Percentiles rank a stretch among this genome's conserved stretches.
phyloP scores from a whole-genome alignment of 1,284 basidiomycete species.

The Hemileia vastatrix region DNA sequence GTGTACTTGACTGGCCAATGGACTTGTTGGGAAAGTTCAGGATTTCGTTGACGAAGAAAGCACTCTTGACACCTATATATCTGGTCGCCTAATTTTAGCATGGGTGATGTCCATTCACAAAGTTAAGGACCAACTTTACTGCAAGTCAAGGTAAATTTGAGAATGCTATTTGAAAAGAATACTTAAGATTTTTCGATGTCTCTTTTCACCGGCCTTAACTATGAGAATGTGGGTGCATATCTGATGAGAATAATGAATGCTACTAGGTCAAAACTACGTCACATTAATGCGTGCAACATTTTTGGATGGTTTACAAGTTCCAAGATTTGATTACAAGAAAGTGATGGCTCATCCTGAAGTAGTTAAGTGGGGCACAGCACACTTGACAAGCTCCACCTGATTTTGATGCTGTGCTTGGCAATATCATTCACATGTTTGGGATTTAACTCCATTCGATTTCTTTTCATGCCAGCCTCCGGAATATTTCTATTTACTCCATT shows the following conservation, averaged over 20 bases:
- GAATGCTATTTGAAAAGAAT: slow-evolving; percentile 24
- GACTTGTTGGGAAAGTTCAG: slow-evolving; percentile 63
- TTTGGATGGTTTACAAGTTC: slow-evolving; percentile 43
- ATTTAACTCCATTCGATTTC: too few species aligned
- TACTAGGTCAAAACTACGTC: slow-evolving; percentile 42
- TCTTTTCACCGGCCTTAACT: too few species aligned
- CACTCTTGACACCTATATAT: slow-evolving; percentile 28
- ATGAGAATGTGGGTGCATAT: too few species aligned
- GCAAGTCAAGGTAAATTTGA: slow-evolving; percentile 60
- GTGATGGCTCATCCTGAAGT: slow-evolving; percentile 48
- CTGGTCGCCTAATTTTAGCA: slow-evolving; percentile 22
- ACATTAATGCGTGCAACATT: slow-evolving; percentile 44
- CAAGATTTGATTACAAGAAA: slow-evolving; percentile 56
- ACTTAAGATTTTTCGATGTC: neutral
- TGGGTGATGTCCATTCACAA: slow-evolving; percentile 77
- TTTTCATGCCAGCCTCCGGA: too few species aligned
- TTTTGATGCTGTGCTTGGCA: too few species aligned
- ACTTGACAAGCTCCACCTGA: too few species aligned
- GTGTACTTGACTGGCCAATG: slow-evolving; percentile 60
- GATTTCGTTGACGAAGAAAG: slow-evolving; percentile 51
- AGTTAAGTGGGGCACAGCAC: slow-evolving; percentile 24
- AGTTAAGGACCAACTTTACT: slow-evolving; percentile 55
- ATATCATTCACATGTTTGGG: too few species aligned
- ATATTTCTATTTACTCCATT: too few species aligned
- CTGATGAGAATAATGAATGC: too few species aligned